Evolutionary conservation across 2,329 filamentous ascomycete genomes (phyloP).

Genomic region (Beauveria scarabaeidicola): DNA sequence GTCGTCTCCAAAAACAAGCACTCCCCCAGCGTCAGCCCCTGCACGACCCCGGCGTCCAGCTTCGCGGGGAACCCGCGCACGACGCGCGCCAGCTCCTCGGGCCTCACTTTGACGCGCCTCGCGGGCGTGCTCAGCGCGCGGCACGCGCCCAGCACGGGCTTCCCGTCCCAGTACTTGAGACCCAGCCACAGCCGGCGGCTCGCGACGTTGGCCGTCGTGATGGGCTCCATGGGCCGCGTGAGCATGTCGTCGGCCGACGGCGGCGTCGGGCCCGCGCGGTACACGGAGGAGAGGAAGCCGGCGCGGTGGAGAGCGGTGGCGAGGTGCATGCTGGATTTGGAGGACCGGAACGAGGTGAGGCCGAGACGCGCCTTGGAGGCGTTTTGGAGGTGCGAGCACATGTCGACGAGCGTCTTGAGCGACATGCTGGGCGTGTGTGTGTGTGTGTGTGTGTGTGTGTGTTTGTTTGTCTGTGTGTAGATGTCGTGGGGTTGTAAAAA

Average conservation of each 20-base stretch:
- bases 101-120: constrained; percentile 58
- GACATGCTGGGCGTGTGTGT: constrained; percentile 24
- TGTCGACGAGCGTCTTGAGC: constrained; percentile 65
- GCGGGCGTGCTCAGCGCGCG: constrained; percentile 64
- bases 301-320: constrained; percentile 70
- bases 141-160: constrained; percentile 66
- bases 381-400: constrained; percentile 89
- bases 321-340: constrained; percentile 70
- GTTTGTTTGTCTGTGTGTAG: not conserved
- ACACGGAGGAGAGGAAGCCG: constrained; percentile 74
- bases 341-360: constrained; percentile 73
- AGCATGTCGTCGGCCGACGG: constrained; percentile 39
- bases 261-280: constrained; percentile 55
- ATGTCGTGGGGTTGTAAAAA: not conserved
- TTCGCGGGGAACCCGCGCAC: constrained; percentile 57
- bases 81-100: constrained; percentile 53
- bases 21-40: constrained; percentile 72
- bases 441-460: not conserved
- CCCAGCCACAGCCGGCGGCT: constrained; percentile 76
- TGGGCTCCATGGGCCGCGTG: constrained; percentile 41
- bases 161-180: constrained; percentile 80
- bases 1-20: constrained; percentile 73
- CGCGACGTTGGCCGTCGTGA: constrained; percentile 64
- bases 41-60: constrained; percentile 55
- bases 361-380: constrained; percentile 74